Evolutionary conservation across 148 eudicot species (phyloP), one percentile per base, ranked within the genome.

Genomic region (Arctostaphylos glauca): DNA sequence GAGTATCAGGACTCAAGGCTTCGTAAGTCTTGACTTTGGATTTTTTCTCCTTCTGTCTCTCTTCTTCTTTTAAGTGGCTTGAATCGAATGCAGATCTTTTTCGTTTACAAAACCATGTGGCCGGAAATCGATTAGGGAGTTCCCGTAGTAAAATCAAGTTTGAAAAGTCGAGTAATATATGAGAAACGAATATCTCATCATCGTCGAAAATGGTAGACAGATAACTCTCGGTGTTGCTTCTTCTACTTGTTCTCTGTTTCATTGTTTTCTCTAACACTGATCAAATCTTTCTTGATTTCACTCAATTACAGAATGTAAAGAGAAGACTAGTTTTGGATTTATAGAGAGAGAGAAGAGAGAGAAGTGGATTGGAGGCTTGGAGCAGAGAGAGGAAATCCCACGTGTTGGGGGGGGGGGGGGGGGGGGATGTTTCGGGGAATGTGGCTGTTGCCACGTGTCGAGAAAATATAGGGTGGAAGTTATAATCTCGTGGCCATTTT

Each of bases 1-100:
- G 81, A 4, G 84, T 83, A 4, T 81, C 44, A 5, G 84, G 84
- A 14, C 84, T 83, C 7, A 53, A 54, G 16, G 49, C 53, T 9
- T 44, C 41, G 1, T 0, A 31, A 19, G 13, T 53, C 52, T 53
- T 50, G 16, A n/a, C 16, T 80, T 66, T 67, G 44, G 7, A 21
- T 7, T 41, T 64, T 43, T 13, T 54, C 66, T 50, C 46, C 7
- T 3, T 31, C 8, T 13, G 23, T 25, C 13, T 66, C 44, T 66
- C 8, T 66, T 23, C 41, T 64, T 66, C 71, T 66, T 12, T 15
- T 7, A 43, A 66, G 31, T 43, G 15, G 71, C 15, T 66, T 16
- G 6, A 66, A 31, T 12, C 71, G 43, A 66, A 23, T 25, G 71
- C 71, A 66, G 71, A 66, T 66, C 71, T 66, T 43, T 66, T 66